These are phyloP conservation scores for Onygenales sp. DNA, from an alignment of 2,329 filamentous ascomycete species.

Conservation along the genomic window DNA sequence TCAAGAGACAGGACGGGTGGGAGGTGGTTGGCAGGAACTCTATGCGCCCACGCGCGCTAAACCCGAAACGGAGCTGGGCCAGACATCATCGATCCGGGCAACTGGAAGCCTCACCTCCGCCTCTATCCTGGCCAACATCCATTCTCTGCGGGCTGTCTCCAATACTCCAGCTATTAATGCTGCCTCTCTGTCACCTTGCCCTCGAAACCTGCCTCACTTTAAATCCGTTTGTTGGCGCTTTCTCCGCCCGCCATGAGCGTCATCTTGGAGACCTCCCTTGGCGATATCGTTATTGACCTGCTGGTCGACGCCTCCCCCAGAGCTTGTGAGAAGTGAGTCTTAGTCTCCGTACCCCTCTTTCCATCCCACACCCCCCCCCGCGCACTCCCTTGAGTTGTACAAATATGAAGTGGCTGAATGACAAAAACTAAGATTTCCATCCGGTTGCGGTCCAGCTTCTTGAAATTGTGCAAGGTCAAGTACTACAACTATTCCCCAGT, in stretches of 20 bases:
- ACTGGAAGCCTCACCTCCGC: no score
- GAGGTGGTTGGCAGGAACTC: no score
- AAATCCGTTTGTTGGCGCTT: background rate
- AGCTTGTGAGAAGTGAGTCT: constrained; percentile 87
- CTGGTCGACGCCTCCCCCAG: constrained; percentile 81
- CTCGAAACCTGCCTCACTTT: background rate
- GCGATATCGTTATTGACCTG: constrained; percentile 91
- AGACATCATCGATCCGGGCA: no score
- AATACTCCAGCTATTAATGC: background rate
- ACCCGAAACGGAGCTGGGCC: no score
- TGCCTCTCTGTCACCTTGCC: background rate
- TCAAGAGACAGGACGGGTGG: no score
- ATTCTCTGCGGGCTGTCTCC: background rate
- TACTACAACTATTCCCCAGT: constrained; percentile 98
- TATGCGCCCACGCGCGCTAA: no score
- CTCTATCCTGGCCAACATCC: background rate
- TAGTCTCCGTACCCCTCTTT: constrained; percentile 2
- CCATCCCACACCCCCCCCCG: background rate
- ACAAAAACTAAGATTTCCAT: constrained; percentile 42
- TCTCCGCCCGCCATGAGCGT: constrained; percentile 61
- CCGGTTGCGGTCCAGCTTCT: constrained; percentile 54
- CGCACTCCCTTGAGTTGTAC: constrained; percentile 16
- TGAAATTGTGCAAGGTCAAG: constrained; percentile 97
- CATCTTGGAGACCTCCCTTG: constrained; percentile 81
- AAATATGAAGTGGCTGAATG: constrained; percentile 43